These are phyloP conservation scores for Suillus placidus DNA, from an alignment of 768 basidiomycete species.

Conservation along the genomic window DNA sequence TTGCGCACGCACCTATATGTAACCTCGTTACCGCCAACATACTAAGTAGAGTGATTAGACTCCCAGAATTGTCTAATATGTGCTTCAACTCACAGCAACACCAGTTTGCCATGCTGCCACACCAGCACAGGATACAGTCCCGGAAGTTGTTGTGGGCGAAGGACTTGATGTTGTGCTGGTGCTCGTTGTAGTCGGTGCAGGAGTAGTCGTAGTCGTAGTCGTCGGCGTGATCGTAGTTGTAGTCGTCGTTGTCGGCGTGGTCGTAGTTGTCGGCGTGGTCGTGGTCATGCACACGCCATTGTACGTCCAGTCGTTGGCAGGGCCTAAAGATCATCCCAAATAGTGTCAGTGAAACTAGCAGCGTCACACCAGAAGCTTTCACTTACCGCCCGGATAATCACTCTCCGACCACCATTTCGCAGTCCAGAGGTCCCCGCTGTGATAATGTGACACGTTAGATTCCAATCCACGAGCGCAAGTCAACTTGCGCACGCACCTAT, in stretches of 20 bases:
- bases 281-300: conserved; percentile 31
- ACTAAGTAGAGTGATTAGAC: conserved; percentile 32
- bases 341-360: background rate
- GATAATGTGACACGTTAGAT: background rate
- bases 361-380: conserved; percentile 12
- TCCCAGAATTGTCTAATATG: background rate
- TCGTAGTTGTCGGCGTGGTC: conserved; percentile 12
- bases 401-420: conserved; percentile 51
- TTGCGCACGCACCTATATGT: conserved; percentile 40
- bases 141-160: conserved; percentile 23
- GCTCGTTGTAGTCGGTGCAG: conserved; percentile 11
- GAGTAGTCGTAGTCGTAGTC: conserved; percentile 16
- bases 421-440: conserved; percentile 52
- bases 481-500: conserved; percentile 34
- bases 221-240: conserved; percentile 21
- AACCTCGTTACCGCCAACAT: conserved; percentile 43
- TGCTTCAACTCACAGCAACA: conserved; percentile 38
- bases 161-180: conserved; percentile 25
- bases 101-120: conserved; percentile 44
- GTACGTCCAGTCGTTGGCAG: conserved; percentile 36
- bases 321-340: conserved; percentile 13
- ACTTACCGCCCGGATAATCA: conserved; percentile 41
- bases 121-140: conserved; percentile 42
- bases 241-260: conserved; percentile 2
- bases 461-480: no score